Evolutionary conservation across 169 alveolate species (phyloP).

Genomic region (Cryptosporidium sp.): DNA sequence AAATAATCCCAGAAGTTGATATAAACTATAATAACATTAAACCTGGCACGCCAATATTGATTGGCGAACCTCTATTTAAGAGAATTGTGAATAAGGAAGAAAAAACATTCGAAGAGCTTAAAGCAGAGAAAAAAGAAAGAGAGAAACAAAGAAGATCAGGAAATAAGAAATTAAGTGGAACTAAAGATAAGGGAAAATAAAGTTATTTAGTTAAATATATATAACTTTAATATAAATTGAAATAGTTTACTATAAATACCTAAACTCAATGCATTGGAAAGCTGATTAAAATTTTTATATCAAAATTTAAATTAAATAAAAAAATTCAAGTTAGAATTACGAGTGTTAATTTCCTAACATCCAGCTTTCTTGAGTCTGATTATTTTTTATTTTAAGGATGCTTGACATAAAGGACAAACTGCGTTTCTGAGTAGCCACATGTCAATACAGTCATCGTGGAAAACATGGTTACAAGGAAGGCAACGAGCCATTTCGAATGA

Average conservation of each 20-base stretch:
- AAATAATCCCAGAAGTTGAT: not conserved
- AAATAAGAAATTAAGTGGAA: not conserved
- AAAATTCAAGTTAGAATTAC: not conserved
- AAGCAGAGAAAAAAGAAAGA: constrained; percentile 49
- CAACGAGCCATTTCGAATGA: constrained; percentile 78
- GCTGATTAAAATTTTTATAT: constrained; percentile 11
- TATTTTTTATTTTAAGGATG: constrained; percentile 7
- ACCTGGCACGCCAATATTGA: constrained; percentile 16
- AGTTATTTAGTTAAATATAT: constrained; percentile 7
- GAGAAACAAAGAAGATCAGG: not conserved
- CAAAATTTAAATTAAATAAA: not conserved
- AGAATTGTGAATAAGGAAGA: constrained; percentile 4
- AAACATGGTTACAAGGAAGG: constrained; percentile 85
- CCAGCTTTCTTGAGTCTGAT: not conserved
- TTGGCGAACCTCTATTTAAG: constrained; percentile 66
- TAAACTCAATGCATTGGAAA: not conserved
- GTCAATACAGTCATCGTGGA: constrained; percentile 85
- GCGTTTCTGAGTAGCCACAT: constrained; percentile 83
- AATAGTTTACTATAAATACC: not conserved
- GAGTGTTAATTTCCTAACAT: not conserved
- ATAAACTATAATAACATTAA: constrained; percentile 21
- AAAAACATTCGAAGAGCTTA: constrained; percentile 34
- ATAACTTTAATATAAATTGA: not conserved
- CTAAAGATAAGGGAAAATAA: not conserved
- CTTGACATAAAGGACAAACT: constrained; percentile 80